Conservation (phyloP, 306 rosid species). For the Vigna hirtella region DNA sequence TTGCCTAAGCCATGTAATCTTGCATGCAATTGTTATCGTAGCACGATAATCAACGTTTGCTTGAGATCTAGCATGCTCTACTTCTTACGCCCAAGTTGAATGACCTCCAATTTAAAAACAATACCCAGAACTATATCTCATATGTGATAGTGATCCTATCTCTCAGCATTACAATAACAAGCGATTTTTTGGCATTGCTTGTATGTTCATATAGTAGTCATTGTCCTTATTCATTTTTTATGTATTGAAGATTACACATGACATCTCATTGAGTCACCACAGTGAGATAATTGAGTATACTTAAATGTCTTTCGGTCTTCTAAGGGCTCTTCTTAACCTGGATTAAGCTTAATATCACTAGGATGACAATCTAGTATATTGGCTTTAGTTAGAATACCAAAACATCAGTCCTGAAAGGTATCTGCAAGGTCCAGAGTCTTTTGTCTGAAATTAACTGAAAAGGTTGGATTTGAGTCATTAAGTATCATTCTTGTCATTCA, state of each 20-base stretch:
- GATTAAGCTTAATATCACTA: neutral
- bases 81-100: neutral
- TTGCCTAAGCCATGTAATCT: too few species aligned
- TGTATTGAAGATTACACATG: neutral
- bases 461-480: neutral
- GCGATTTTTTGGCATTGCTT: neutral
- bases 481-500: too few species aligned
- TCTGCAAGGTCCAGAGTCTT: too few species aligned
- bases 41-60: too few species aligned
- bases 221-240: neutral
- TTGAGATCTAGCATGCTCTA: neutral
- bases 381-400: too few species aligned
- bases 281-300: neutral
- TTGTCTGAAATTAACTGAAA: neutral
- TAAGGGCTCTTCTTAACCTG: neutral
- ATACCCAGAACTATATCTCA: too few species aligned
- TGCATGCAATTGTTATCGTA: too few species aligned
- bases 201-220: neutral
- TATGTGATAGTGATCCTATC: too few species aligned
- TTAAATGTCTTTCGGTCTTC: neutral
- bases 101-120: neutral
- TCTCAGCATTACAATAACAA: neutral
- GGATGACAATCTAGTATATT: too few species aligned
- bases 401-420: too few species aligned
- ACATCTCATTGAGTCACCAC: neutral